These are phyloP conservation scores for Lyophyllum atratum DNA, from an alignment of 768 basidiomycete species.

Conservation along the genomic window DNA sequence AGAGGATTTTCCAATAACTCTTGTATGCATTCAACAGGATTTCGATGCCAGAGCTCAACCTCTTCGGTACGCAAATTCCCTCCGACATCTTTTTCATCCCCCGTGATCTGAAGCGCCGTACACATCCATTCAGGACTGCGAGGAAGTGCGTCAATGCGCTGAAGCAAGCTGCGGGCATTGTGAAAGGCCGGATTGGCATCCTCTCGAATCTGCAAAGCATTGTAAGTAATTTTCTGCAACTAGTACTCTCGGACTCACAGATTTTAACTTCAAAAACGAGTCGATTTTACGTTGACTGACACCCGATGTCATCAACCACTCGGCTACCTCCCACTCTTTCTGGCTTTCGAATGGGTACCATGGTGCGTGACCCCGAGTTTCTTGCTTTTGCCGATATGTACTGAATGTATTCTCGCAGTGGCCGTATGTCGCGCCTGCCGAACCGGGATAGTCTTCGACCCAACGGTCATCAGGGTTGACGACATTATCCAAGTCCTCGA, in stretches of 20 bases:
- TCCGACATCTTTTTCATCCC: slow-evolving; percentile 8
- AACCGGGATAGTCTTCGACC: slow-evolving; percentile 2
- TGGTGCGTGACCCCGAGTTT: not conserved
- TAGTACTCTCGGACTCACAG: not conserved
- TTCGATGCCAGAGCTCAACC: not conserved
- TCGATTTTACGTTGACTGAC: slow-evolving; percentile 7
- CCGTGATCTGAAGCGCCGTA: slow-evolving; percentile 10
- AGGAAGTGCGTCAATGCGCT: slow-evolving; percentile 3
- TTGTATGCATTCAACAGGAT: not conserved
- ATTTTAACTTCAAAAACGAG: not conserved
- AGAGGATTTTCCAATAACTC: slow-evolving; percentile 11
- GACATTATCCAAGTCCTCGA: not conserved
- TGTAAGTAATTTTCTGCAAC: not conserved
- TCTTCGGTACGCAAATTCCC: not conserved
- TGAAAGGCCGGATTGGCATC: not conserved
- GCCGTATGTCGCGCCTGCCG: not conserved
- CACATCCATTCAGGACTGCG: slow-evolving; percentile 25
- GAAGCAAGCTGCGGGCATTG: slow-evolving; percentile 2
- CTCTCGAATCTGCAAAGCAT: not conserved
- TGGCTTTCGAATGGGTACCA: slow-evolving; percentile 2
- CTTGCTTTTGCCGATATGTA: not conserved
- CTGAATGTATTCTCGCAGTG: not conserved
- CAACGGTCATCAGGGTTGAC: not conserved
- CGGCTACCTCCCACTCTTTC: slow-evolving; percentile 2
- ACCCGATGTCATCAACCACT: slow-evolving; percentile 11